Percentiles rank a stretch among this genome's conserved stretches.
Conservation (phyloP, 768 basidiomycete genomes). For the Ramaria rubella region DNA sequence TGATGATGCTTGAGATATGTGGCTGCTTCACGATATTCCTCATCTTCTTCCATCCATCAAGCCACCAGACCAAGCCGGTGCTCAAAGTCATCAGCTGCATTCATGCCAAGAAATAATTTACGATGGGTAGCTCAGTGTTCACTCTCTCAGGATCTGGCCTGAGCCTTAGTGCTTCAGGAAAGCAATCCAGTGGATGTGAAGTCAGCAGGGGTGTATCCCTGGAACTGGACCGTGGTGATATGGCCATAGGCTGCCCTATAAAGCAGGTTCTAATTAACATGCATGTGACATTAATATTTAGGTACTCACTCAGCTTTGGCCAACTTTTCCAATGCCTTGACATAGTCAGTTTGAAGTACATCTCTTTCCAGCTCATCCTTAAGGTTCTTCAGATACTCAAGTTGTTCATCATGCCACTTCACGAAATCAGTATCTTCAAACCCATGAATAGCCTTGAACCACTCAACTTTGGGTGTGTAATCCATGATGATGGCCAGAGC, state of each 20-base stretch:
- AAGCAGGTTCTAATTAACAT: background rate
- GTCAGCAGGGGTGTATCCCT: background rate
- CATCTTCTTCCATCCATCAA: constrained; percentile 12
- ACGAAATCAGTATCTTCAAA: background rate
- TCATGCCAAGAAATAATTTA: background rate
- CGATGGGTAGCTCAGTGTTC: background rate
- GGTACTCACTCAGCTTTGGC: background rate
- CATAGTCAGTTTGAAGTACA: background rate
- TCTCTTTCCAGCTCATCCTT: background rate
- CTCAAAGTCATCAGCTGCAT: background rate
- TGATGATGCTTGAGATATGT: constrained; percentile 10
- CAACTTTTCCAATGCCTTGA: background rate
- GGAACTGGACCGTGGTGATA: background rate
- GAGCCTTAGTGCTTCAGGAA: background rate
- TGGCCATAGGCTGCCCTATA: background rate
- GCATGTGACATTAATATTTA: background rate
- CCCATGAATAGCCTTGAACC: background rate
- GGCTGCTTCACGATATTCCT: constrained; percentile 11
- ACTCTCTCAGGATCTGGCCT: background rate
- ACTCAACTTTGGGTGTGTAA: background rate
- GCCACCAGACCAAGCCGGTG: constrained; percentile 9
- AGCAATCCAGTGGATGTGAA: background rate
- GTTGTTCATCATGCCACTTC: background rate
- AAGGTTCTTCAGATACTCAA: background rate
- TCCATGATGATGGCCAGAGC: background rate